Evolutionary conservation across 1,139 yeast genomes (phyloP), one percentile per base, ranked within the genome.

Genomic region (Suhomyces guaymorum): DNA sequence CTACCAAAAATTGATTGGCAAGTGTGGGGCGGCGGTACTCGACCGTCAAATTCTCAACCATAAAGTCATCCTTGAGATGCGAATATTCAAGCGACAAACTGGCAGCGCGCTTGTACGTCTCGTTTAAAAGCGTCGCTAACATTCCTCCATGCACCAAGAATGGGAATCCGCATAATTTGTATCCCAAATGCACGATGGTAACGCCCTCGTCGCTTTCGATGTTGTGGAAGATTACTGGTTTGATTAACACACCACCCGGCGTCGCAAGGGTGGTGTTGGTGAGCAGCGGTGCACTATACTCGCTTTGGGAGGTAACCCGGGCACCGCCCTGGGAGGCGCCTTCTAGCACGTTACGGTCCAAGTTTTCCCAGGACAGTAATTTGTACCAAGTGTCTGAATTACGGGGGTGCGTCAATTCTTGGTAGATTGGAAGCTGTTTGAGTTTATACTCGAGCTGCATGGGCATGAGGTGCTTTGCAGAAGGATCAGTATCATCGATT

Each of bases 71-170:
- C 44, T 66, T 61, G 50, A 68, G 50, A 39, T 59, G 54, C 20
- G 70, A 65, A 10, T 44, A 40, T 10, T 33, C 41, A 23, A 44
- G 46, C 15, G 64, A 45, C 51, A 77, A 60, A 6, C 75, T 70
- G 1, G 83, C 82, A 36, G 76, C 74, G 33, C 82, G 59, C 38
- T 77, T 80, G 61, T 80, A 72, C 4, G 85, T 70, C 44, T 89
- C 96, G 52, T 86, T 94, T 39, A 88, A 64, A 10, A 90, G 63
- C 0, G 95, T 82, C 7, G 95, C 95, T 24, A 90, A 59, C 26
- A 90, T 78, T 0, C 97, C 97, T 3, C 97, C 97, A 54, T 90
- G 97, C 1, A 88, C 75, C 24, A 90, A 65, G 48, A 86, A 80
- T 1, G 97, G 97, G 54, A 83, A 89, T 2, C 97, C 97, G 30